These are phyloP conservation scores for Aspergillus olivimuriae DNA, from an alignment of 495 filamentous ascomycete genomes.

Conservation along the genomic window DNA sequence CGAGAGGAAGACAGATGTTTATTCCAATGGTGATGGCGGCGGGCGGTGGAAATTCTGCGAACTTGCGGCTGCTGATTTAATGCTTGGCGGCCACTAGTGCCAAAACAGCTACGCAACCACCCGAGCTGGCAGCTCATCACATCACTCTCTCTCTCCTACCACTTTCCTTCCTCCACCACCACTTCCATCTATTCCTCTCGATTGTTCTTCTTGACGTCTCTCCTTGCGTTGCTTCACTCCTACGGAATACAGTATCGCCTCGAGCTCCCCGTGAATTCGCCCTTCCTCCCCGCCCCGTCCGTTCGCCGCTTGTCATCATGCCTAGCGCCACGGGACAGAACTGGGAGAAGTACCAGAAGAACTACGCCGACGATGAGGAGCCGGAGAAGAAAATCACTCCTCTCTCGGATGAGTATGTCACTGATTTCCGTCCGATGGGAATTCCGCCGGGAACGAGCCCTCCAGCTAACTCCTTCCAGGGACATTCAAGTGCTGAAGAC, in stretches of 20 bases:
- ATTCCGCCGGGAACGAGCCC: too few species aligned
- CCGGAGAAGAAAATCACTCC: constrained; percentile 99
- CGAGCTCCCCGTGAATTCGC: too few species aligned
- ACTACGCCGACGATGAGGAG: constrained; percentile 90
- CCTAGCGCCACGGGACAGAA: constrained; percentile 85
- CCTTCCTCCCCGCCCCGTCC: background rate
- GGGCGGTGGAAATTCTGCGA: constrained; percentile 40
- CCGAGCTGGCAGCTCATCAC: constrained; percentile 24
- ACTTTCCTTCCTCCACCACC: constrained; percentile 12
- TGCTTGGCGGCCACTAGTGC: constrained; percentile 42
- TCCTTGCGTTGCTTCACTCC: too few species aligned
- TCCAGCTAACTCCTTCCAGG: constrained; percentile 43
- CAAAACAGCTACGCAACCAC: constrained; percentile 20
- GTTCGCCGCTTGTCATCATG: constrained; percentile 47
- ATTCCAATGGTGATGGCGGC: constrained; percentile 19
- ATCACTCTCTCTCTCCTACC: constrained; percentile 14
- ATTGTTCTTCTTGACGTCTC: too few species aligned
- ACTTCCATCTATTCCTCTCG: too few species aligned
- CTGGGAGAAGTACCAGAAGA: constrained; percentile 99
- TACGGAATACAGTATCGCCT: too few species aligned
- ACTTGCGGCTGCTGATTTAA: constrained; percentile 47
- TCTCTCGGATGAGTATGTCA: constrained; percentile 82
- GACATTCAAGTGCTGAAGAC: constrained; percentile 99
- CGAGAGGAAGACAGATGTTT: background rate
- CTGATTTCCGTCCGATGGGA: too few species aligned